Conservation (phyloP, 768 basidiomycete species). For the Pleurotus cornucopiae region DNA sequence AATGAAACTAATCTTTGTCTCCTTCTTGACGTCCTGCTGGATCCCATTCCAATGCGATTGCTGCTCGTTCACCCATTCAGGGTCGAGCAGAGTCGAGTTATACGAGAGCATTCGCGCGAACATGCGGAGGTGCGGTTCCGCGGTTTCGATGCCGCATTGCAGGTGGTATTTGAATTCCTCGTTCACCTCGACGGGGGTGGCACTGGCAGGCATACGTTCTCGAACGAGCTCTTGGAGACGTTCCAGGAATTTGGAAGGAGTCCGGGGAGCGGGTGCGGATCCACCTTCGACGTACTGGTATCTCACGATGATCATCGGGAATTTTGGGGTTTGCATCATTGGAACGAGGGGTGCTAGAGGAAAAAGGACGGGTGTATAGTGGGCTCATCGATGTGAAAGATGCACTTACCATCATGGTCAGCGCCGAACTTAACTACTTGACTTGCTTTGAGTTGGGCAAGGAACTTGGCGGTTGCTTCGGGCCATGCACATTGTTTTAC, state of each 20-base stretch:
- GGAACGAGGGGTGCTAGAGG: slow-evolving; percentile 14
- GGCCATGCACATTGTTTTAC: slow-evolving; percentile 16
- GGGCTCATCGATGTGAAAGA: background rate
- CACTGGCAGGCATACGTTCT: slow-evolving; percentile 10
- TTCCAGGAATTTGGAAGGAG: slow-evolving; percentile 14
- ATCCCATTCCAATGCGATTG: slow-evolving; percentile 19
- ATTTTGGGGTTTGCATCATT: slow-evolving; percentile 17
- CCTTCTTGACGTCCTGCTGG: slow-evolving; percentile 11
- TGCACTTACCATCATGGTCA: slow-evolving; percentile 8
- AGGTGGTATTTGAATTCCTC: slow-evolving; percentile 14
- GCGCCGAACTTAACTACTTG: slow-evolving; percentile 16
- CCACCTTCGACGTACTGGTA: slow-evolving; percentile 17
- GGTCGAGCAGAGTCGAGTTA: slow-evolving; percentile 15
- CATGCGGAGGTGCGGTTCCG: slow-evolving; percentile 15
- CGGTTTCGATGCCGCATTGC: slow-evolving; percentile 11
- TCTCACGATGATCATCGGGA: slow-evolving; percentile 14
- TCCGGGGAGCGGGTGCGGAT: background rate
- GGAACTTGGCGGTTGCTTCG: slow-evolving; percentile 12
- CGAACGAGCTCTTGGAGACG: slow-evolving; percentile 14
- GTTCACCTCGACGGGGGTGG: slow-evolving; percentile 11
- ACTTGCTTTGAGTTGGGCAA: slow-evolving; percentile 9
- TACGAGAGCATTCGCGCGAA: slow-evolving; percentile 17
- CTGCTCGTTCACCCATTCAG: slow-evolving; percentile 11
- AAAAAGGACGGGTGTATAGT: background rate
- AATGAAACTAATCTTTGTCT: slow-evolving; percentile 17